Base-by-base conservation (phyloP, 2,329 filamentous ascomycete genomes). In the Fusarium sp. region DNA sequence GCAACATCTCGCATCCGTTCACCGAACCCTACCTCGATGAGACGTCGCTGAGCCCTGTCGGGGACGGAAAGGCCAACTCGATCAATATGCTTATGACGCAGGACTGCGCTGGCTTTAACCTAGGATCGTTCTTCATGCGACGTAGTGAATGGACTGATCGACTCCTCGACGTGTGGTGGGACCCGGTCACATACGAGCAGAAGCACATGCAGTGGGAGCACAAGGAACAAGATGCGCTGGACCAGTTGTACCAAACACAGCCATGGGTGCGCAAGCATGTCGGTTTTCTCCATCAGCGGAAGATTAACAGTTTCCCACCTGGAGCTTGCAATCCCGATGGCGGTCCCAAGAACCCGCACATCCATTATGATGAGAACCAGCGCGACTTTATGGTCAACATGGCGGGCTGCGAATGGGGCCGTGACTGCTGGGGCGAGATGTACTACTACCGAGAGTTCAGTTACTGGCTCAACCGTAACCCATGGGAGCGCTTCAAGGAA, bases 161-260 rank as follows among this genome's bases (percentile, higher is more conserved):
- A 7, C 83, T 99, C 20, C 88, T 99, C 38, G 96, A 99, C 77
- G 88, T 97, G 55, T 99, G 96, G 96, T 99, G 96, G 96, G 96
- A 99, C 77, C 96, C 96, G 0, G 95, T 98, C 30, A 90, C 92
- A 61, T 99, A 99, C 80, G 96, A 99, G 82, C 96, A 99, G 82
- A 97, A 94, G 79, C 96, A 99, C 80, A 98, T 98, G 95, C 89
- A 96, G 68, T 99, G 96, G 96, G 95, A 96, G 77, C 96, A 99
- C 85, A 98, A 98, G 80, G 96, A 99, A 80, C 96, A 99, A 82
- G 95, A 98, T 78, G 94, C 95, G 3, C 84, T 99, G 44, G 95
- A 98, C 82, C 92, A 97, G 82, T 86, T 99, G 68, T 99, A 99
- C 83, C 88, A 86, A 61, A 92, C 91, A 59, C 95, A 98, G 79